Base-by-base conservation (phyloP, 495 filamentous ascomycete genomes). In the Entonaema liquescens region DNA sequence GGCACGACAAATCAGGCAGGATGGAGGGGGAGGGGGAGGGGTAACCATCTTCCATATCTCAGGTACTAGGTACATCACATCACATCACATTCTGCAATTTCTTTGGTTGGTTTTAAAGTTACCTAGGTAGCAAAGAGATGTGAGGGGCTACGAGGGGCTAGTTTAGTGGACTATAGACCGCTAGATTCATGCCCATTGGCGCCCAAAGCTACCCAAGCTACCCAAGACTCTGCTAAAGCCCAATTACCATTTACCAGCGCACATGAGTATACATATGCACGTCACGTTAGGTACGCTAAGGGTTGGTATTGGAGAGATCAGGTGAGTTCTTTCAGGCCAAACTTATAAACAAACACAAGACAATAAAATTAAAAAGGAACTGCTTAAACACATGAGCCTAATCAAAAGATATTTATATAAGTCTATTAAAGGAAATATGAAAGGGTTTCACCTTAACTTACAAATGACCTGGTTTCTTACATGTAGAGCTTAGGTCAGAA, bases 121-220 rank as follows among this genome's bases (percentile, higher is more conserved):
- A 7, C 6, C 6, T 9, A 9, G 31, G 31, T 9, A 47, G 42
- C n/a, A 3, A 44, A 19, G n/a, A 44, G n/a, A 21, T 11, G 40
- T 23, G 42, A 47, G 42, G 36, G 36, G 36, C 5, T 0, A 40
- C 3, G 56, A 57, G 29, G 38, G 47, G 62, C 40, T 29, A 25
- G 49, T 38, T 61, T 65, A 68, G 35, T 57, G 60, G 64, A 25
- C 55, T 61, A 42, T 15, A 23, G 62, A 36, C 4, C 31, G 55
- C 59, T 47, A 65, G 50, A 9, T 40, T 33, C 40, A 28, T 56
- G 40, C 21, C 26, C 50, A 54, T 73, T 68, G 70, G 57, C 70
- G 70, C 70, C 70, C 65, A 73, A 73, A 58, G 65, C 36, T 57
- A 67, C 63, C 69, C 52, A 73, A 58, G 65, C 36, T 57, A 67